Evolutionary conservation across 805 yeast genomes (phyloP).

Genomic region (Tetrapisispora iriomotensis): DNA sequence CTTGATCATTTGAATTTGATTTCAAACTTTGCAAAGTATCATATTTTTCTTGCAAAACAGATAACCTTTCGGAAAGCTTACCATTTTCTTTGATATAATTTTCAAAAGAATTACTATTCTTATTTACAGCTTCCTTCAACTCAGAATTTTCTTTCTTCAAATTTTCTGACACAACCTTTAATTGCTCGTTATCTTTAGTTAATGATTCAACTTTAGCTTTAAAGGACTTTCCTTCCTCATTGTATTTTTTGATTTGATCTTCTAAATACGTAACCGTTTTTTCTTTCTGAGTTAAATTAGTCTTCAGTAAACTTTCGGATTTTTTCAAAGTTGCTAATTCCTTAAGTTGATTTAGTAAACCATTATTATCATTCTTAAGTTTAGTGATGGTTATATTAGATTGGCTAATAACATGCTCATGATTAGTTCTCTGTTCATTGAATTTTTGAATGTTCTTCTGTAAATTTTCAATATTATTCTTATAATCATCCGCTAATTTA

Average conservation of each 20-base stretch:
- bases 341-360: conserved; percentile 12
- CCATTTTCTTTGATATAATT: conserved; percentile 33
- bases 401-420: conserved; percentile 6
- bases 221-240: conserved; percentile 18
- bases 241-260: conserved; percentile 33
- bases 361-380: conserved; percentile 12
- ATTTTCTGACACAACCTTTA: conserved; percentile 23
- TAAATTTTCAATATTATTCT: conserved; percentile 14
- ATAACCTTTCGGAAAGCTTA: conserved; percentile 32
- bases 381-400: conserved; percentile 9
- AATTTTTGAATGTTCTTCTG: conserved; percentile 7
- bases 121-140: conserved; percentile 31
- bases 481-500: conserved; percentile 6
- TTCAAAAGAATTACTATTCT: conserved; percentile 30
- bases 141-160: conserved; percentile 32
- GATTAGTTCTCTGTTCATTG: conserved; percentile 5
- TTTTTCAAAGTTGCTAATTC: conserved; percentile 15
- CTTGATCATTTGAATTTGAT: conserved; percentile 34
- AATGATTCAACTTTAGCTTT: conserved; percentile 23
- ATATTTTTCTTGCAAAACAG: conserved; percentile 32
- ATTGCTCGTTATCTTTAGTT: conserved; percentile 27
- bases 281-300: conserved; percentile 27
- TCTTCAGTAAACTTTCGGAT: conserved; percentile 11
- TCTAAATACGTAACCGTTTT: conserved; percentile 32
- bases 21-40: conserved; percentile 31